Evolutionary conservation across 176 grass and related monocot species (phyloP), one percentile per base, ranked within the genome.

Genomic region (Oryza nivara): DNA sequence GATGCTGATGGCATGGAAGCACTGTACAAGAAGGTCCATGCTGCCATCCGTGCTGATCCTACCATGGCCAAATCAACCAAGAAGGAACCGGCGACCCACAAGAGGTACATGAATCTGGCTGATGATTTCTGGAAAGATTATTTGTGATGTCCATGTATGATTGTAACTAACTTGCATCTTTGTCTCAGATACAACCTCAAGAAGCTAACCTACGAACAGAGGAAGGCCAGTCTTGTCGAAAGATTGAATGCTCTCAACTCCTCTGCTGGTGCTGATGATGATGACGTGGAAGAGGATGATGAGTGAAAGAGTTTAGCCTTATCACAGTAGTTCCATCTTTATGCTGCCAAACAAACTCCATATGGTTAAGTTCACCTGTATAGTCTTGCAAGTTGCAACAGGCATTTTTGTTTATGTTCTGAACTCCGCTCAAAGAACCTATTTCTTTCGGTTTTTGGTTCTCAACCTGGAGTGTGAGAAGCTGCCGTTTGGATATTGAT

Each of bases 21-120:
- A 45, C 48, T 97, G 10, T 97, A 97, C 92, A 97, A 97, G 88
- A 94, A 92, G 58, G 94, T 97, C 2, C 94, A 97, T 85, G 92
- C 94, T 52, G 88, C 94, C 54, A 97, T 97, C 49, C 85, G 90
- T 20, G 88, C 92, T 75, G 83, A 92, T 73, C 92, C 94, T 40
- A 56, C 5, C 3, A 6, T 74, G 3, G 77, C 45, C 9, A 92
- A 94, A 72, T 92, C 92, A 0, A 83, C 77, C 54, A 97, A 97
- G 77, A 28, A 74, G 9, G 14, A 85, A 16, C 92, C 90, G 0
- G 94, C 85, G 86, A 92, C 90, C 35, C 92, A 92, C 84, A 97
- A 91, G 88, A 97, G 95, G 95, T 94, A 89, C 66, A 19, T 12
- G 17, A 5, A 9, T 1, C 4, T 35, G 40, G 10, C 11, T 40